Evolutionary conservation across 108 stramenopile genomes (phyloP), one percentile per base, ranked within the genome.

Genomic region (Fistulifera pelliculosa): DNA sequence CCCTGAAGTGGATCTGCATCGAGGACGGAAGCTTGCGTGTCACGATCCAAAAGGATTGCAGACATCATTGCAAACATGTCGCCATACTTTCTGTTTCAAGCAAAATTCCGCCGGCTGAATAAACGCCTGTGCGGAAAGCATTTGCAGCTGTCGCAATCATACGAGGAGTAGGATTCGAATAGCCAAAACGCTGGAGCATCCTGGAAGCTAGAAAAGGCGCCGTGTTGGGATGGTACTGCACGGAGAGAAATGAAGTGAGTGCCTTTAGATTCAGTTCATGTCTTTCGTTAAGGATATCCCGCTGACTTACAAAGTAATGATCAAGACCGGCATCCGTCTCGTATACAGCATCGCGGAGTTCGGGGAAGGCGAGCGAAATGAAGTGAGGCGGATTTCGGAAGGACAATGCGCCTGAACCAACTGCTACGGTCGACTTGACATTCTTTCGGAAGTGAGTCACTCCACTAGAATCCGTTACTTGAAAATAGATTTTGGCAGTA

Each of bases 261-360:
- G 31, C n/a, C n/a, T n/a, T n/a, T n/a, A n/a, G n/a, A n/a, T n/a
- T n/a, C n/a, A n/a, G n/a, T n/a, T n/a, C n/a, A n/a, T n/a, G n/a
- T n/a, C n/a, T n/a, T n/a, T n/a, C n/a, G n/a, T n/a, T n/a, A n/a
- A n/a, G n/a, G n/a, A n/a, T n/a, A n/a, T n/a, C n/a, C n/a, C n/a
- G n/a, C n/a, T 35, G 41, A 45, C 79, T 62, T 56, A 69, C 73
- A 52, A 81, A 69, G 56, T 63, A 64, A 49, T 83, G 83, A 52
- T 85, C 79, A 21, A 85, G 66, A 2, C 70, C 65, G 13, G 81
- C 84, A 27, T 82, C 81, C 0, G 80, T 83, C 58, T 76, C 75
- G 40, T 68, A 40, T 27, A 39, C 15, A 1, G 58, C 62, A 45
- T 71, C 70, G 4, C 66, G 43, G 3, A 27, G 21, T 14, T 58